Evolutionary conservation across 805 yeast species (phyloP), one percentile per base, ranked within the genome.

Genomic region (Jamesozyma lodderae): DNA sequence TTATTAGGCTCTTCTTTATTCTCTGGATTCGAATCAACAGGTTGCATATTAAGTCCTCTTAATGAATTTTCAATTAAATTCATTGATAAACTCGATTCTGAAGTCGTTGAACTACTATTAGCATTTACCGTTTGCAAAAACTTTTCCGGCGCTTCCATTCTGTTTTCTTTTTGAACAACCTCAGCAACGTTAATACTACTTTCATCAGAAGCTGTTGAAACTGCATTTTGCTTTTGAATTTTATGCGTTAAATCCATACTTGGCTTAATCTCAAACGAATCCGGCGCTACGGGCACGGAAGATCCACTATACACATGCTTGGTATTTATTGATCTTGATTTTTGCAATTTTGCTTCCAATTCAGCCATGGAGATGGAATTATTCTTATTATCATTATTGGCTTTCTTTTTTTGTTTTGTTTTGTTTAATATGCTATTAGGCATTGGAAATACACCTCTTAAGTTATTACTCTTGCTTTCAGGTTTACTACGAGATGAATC

Each of bases 281-380:
- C 36, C 2, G 63, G 62, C 0, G 63, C 60, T 22, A 42, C 43
- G 3, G 60, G 60, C 3, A 51, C 53, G 4, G 62, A 54, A 9
- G 62, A 55, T 3, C 63, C 63, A 44, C 63, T 59, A 36, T 57
- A 59, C 4, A 57, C 55, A 42, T 21, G 23, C 24, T 28, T 23
- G 7, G 29, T 13, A 14, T 29, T 28, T 31, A 33, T 31, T 22
- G 11, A 27, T 31, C 35, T 31, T 22, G 11, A 27, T 20, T 36
- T 32, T 30, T 36, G 34, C 20, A 38, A 26, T 27, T 39, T 37
- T 17, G 34, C 40, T 33, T 52, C 54, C 18, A 50, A 31, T 25
- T 45, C 52, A 2, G 42, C 33, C 21, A 48, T 42, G n/a, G 47
- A 37, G 8, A 40, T 28, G 10, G 29, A 17, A 22, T 33, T 22